phyloP scores from a whole-genome alignment of 768 basidiomycete species.

The Glaciozyma antarctica region DNA sequence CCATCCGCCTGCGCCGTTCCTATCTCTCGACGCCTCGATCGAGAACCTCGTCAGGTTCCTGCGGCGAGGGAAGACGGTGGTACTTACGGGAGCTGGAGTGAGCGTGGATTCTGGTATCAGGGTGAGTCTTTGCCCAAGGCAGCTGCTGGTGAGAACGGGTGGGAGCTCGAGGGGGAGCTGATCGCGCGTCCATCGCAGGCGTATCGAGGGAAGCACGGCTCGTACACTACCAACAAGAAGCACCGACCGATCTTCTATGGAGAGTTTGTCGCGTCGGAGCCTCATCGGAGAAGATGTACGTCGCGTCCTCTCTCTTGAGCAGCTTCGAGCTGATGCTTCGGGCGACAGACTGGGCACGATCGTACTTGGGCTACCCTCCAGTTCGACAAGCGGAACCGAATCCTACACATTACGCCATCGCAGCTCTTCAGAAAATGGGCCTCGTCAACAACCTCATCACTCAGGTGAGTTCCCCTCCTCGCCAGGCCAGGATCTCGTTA shows the following conservation, averaged over 20 bases:
- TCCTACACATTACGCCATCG: constrained; percentile 76
- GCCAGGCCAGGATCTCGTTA: neutral
- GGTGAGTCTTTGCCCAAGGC: constrained; percentile 45
- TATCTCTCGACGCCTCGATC: constrained; percentile 4
- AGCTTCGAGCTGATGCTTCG: too few species aligned
- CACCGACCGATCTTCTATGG: constrained; percentile 22
- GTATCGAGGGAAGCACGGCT: constrained; percentile 39
- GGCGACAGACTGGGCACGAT: constrained; percentile 50
- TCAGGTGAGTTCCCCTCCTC: constrained; percentile 31
- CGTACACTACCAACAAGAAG: constrained; percentile 45
- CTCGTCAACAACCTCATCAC: constrained; percentile 62
- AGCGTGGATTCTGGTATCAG: constrained; percentile 89
- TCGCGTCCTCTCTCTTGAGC: too few species aligned
- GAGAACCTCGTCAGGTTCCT: constrained; percentile 10
- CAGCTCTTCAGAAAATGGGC: constrained; percentile 64
- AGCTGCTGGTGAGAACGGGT: constrained; percentile 22
- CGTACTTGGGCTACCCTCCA: constrained; percentile 57
- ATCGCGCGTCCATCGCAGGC: constrained; percentile 38
- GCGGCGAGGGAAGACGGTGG: neutral
- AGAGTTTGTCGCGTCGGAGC: constrained; percentile 21
- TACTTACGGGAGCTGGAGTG: constrained; percentile 57
- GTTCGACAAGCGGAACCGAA: constrained; percentile 77
- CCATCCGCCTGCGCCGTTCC: constrained; percentile 13
- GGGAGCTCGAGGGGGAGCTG: neutral
- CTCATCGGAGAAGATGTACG: constrained; percentile 56